These are phyloP conservation scores for Picochlorum sp. DNA, from an alignment of 139 green algal genomes.

Conservation along the genomic window DNA sequence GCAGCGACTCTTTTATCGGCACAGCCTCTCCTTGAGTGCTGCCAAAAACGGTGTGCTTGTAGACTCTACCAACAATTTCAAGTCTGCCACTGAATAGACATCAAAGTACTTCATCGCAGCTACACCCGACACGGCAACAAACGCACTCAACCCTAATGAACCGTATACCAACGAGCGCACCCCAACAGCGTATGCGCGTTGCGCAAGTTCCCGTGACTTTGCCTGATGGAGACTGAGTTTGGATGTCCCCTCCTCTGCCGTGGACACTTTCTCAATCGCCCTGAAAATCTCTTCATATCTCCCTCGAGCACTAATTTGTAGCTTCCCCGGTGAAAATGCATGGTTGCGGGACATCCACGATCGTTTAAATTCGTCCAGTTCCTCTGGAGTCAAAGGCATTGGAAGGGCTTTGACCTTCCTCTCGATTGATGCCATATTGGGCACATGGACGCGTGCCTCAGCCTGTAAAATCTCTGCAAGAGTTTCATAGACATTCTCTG, in stretches of 20 bases:
- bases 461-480: constrained; percentile 39
- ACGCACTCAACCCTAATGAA: not conserved
- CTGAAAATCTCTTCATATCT: constrained; percentile 9
- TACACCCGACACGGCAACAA: not conserved
- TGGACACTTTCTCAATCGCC: not conserved
- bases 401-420: constrained; percentile 18
- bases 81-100: not conserved
- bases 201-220: constrained; percentile 22
- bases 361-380: constrained; percentile 4
- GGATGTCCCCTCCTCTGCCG: not conserved
- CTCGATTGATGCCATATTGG: constrained; percentile 12
- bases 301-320: not conserved
- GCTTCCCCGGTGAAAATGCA: too few species aligned
- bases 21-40: not conserved
- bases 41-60: not conserved
- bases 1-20: not conserved
- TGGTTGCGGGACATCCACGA: too few species aligned
- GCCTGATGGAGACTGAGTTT: constrained; percentile 10
- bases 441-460: constrained; percentile 31
- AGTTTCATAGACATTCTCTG: constrained; percentile 25
- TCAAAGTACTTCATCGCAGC: not conserved
- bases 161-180: constrained; percentile 11
- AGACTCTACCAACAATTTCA: not conserved
- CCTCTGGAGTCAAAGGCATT: constrained; percentile 18
- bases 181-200: constrained; percentile 9